Evolutionary conservation across 106 monocot species (phyloP), one percentile per base, ranked within the genome.

Genomic region (Ottelia alismoides): DNA sequence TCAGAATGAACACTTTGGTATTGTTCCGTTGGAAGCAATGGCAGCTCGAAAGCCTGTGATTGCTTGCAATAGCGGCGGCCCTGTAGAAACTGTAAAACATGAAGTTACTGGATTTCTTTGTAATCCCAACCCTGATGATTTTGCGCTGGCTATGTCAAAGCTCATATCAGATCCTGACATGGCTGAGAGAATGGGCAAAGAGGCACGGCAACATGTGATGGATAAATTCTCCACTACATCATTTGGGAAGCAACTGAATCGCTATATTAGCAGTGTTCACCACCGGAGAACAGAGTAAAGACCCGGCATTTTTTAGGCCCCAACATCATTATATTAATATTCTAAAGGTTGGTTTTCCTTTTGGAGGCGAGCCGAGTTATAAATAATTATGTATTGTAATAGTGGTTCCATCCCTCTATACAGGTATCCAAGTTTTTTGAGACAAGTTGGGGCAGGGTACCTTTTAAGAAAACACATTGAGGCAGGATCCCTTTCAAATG

Each of bases 11-110:
- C 94, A 96, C 68, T 96, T 88, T 46, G 84, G 84, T 21, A 88
- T 88, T 28, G 88, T 96, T 27, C 94, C 88, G 11, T 45, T 88
- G 51, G 88, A 96, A 75, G 94, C 94, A 51, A 96, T 96, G 85
- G 84, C 84, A 23, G 72, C 89, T 2, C 53, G 59, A 25, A 88
- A 96, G 60, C 81, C 88, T 53, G 88, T 85, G 25, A 88, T 96
- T 65, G 88, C 88, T 25, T 96, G 94, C 65, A 85, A 88, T 53
- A 88, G 84, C 23, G 84, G 94, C 0, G 88, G 94, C 0, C 84
- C 84, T 0, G 43, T 74, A 17, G 96, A 96, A 64, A 89, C 96
- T 2, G 26, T 81, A 12, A 73, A 63, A 25, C 66, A 81, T 30
- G 78, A 56, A 44, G 52, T 78, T 2, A 84, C 84, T 6, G 91